A percentile compares a stretch with the other conserved stretches of the same genome.
Evolutionary conservation across 2,329 filamentous ascomycete genomes (phyloP).

Genomic region (Paramyrothecium sp.): DNA sequence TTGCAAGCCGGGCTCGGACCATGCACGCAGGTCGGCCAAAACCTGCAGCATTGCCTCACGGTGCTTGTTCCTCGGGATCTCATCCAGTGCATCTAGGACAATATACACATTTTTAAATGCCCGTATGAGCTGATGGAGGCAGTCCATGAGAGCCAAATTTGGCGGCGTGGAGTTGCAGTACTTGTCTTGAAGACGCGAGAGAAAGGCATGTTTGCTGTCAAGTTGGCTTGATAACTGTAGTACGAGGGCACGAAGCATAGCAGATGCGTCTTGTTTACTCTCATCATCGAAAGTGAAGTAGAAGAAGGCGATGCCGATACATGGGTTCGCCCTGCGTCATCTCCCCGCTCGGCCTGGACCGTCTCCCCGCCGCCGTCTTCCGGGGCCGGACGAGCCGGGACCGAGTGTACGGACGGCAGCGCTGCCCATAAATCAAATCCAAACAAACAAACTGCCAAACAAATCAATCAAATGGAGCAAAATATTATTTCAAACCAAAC

Average conservation of each 20-base stretch:
- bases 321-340: conserved; percentile 52
- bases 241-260: conserved; percentile 30
- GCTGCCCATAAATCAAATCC: too few relatives aligned
- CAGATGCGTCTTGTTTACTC: conserved; percentile 25
- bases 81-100: conserved; percentile 35
- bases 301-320: conserved; percentile 32
- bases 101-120: conserved; percentile 29
- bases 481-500: too few relatives aligned
- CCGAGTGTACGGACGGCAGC: conserved; percentile 81
- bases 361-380: conserved; percentile 78
- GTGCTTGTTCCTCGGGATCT: conserved; percentile 24
- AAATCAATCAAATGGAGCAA: too few relatives aligned
- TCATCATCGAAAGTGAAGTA: conserved; percentile 37
- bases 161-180: conserved; percentile 14
- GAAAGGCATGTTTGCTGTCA: conserved; percentile 9
- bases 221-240: conserved; percentile 29
- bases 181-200: conserved; percentile 13
- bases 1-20: conserved; percentile 20
- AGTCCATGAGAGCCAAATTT: conserved; percentile 15
- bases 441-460: too few relatives aligned
- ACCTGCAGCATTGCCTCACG: conserved; percentile 21
- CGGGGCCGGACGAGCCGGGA: conserved; percentile 77
- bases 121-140: conserved; percentile 17
- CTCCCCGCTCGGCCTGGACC: conserved; percentile 82
- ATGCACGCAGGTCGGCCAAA: conserved; percentile 20